phyloP scores from a whole-genome alignment of 768 basidiomycete species.

The Wakefieldia striispora region DNA sequence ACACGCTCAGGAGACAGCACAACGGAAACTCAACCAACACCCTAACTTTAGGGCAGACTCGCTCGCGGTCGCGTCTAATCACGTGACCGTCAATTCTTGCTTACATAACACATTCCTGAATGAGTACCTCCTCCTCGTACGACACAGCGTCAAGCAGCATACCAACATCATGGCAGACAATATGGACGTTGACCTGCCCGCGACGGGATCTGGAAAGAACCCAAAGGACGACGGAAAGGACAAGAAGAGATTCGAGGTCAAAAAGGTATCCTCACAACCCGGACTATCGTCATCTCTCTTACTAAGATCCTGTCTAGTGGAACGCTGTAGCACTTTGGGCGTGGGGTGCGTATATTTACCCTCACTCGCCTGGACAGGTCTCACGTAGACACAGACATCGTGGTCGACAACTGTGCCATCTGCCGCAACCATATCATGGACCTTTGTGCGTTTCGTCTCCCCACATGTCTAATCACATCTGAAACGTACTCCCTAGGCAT shows the following conservation, averaged over 20 bases:
- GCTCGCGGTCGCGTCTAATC: slow-evolving; percentile 38
- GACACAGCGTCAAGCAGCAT: neutral
- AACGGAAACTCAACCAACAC: slow-evolving; percentile 31
- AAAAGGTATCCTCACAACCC: slow-evolving; percentile 67
- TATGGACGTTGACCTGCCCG: slow-evolving; percentile 66
- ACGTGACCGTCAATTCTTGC: slow-evolving; percentile 28
- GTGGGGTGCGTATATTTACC: slow-evolving; percentile 65
- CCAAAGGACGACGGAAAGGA: slow-evolving; percentile 57
- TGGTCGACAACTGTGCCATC: slow-evolving; percentile 99
- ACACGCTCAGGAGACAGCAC: slow-evolving; percentile 1
- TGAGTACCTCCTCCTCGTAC: neutral
- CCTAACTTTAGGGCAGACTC: slow-evolving; percentile 38
- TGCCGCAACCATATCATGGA: slow-evolving; percentile 99
- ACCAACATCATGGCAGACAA: slow-evolving; percentile 50
- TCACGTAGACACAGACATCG: slow-evolving; percentile 66
- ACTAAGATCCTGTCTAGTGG: slow-evolving; percentile 59
- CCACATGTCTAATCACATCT: slow-evolving; percentile 1
- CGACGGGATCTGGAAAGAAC: slow-evolving; percentile 40
- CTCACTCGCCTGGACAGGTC: neutral
- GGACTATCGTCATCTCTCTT: neutral
- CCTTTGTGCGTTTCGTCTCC: slow-evolving; percentile 64
- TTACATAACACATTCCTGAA: slow-evolving; percentile 15
- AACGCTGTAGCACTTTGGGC: slow-evolving; percentile 99
- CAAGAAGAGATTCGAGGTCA: slow-evolving; percentile 94
- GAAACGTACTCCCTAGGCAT: slow-evolving; percentile 63